A percentile compares a stretch with the other conserved stretches of the same genome.
Conservation (phyloP, 257 asterid genomes). For the Penstemon newberryi region DNA sequence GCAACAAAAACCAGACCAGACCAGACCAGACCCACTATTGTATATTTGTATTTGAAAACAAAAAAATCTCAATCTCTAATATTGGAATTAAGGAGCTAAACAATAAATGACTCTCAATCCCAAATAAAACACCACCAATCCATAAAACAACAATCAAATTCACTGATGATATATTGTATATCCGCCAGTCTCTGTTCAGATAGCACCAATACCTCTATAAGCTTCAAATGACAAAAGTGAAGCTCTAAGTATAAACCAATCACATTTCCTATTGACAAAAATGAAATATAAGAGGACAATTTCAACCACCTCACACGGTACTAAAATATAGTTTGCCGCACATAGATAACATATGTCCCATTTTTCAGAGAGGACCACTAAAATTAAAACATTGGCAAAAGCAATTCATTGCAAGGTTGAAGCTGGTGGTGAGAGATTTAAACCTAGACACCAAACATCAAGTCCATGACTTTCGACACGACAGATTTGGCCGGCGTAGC, state of each 20-base stretch:
- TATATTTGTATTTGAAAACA: too few relatives aligned
- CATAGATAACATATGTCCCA: slow-evolving; percentile 8
- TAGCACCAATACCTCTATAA: slow-evolving; percentile 12
- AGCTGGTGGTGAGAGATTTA: neutral
- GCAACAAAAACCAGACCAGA: too few relatives aligned
- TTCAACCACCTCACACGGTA: slow-evolving; percentile 10
- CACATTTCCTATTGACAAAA: slow-evolving; percentile 5
- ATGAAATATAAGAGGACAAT: neutral
- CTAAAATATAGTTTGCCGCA: slow-evolving; percentile 1
- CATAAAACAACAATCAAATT: neutral
- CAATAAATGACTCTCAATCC: too few relatives aligned
- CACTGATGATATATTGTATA: neutral
- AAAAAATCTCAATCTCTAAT: too few relatives aligned
- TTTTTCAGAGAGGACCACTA: slow-evolving; percentile 19
- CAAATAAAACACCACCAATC: too few relatives aligned
- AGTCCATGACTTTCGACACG: slow-evolving; percentile 85
- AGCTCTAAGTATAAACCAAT: slow-evolving; percentile 9
- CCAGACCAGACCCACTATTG: too few relatives aligned
- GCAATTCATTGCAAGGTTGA: neutral
- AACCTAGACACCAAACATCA: slow-evolving; percentile 83
- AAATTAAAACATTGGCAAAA: neutral
- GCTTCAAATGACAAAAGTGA: slow-evolving; percentile 16
- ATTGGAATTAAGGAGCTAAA: too few relatives aligned
- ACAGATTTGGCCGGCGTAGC: slow-evolving; percentile 88
- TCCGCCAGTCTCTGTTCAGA: neutral